phyloP scores from a whole-genome alignment of 768 basidiomycete species.

The Auricularia cornea region DNA sequence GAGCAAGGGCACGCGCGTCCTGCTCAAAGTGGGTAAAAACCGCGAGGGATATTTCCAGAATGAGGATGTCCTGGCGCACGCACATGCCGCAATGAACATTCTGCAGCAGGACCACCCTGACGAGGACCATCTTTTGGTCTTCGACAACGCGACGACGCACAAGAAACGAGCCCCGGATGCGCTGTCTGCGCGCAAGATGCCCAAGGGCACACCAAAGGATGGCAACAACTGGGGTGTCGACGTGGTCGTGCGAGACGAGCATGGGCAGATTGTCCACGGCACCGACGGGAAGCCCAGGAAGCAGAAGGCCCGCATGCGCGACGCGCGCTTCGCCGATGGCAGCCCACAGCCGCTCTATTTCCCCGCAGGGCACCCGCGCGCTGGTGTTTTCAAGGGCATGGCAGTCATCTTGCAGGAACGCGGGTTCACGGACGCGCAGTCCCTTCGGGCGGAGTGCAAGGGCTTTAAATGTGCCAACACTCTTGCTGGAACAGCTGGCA shows the following conservation, averaged over 20 bases:
- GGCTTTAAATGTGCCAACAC: conserved; percentile 26
- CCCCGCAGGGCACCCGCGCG: conserved; percentile 11
- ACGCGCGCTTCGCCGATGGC: conserved; percentile 14
- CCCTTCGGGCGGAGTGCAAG: conserved; percentile 10
- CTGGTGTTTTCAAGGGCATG: conserved; percentile 35
- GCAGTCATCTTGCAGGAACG: conserved; percentile 9
- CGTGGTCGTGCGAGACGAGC: neutral
- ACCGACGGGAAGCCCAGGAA: neutral
- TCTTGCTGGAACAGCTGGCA: neutral
- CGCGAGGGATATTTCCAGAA: conserved; percentile 9
- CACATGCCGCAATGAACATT: conserved; percentile 23
- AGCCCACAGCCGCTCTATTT: conserved; percentile 28
- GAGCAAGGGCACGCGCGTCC: neutral
- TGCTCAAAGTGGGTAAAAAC: conserved; percentile 6
- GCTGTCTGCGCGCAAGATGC: conserved; percentile 28
- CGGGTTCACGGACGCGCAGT: neutral
- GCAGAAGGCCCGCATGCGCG: conserved; percentile 21
- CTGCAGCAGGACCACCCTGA: conserved; percentile 25
- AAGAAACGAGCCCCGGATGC: conserved; percentile 22
- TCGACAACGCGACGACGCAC: conserved; percentile 31
- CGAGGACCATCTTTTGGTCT: conserved; percentile 24
- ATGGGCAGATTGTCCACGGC: neutral
- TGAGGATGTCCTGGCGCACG: conserved; percentile 19
- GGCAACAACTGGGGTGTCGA: neutral
- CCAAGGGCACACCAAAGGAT: conserved; percentile 15